Evolutionary conservation across 192 early-diverging fungal genomes (phyloP), one percentile per base, ranked within the genome.

Genomic region (Coemansia sp.): DNA sequence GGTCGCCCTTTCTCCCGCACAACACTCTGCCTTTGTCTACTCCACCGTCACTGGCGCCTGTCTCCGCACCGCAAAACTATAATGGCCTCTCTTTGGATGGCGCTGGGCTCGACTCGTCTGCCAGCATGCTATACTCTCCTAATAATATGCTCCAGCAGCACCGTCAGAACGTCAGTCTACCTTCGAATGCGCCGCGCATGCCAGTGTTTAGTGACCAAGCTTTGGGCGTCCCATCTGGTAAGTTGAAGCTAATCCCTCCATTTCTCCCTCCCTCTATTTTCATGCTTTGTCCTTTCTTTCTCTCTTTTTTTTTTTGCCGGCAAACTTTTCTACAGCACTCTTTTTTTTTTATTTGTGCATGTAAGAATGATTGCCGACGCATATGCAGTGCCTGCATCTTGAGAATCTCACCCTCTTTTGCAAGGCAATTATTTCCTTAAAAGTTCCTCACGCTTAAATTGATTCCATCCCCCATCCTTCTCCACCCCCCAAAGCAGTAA

Each of bases 151-250:
- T 61, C 49, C 41, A 36, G 31, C 15, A 34, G 55, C 52, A 76
- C 69, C 41, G 39, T 65, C 15, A 38, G 49, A 5, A 70, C 73
- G 15, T 52, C 58, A 10, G 40, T 43, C 29, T 69, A 8, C 68
- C 62, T 3, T 64, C 68, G 1, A 44, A 63, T n/a, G 10, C 68
- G 1, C 36, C 36, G 11, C 73, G 73, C 1, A 41, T 66, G 68
- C 15, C 74, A 36, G 29, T 71, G 38, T 70, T 68, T 60, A 43
- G 63, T 29, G 69, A 71, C 60, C 47, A 64, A n/a, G 29, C 68
- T 11, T 20, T 65, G 27, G 22, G 65, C 2, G n/a, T 33, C 27
- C 27, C 18, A 11, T 31, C 53, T 55, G 75, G 80, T 82, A 82
- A 82, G 80, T 78, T 41, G 3, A 38, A 34, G 13, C n/a, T 9